Evolutionary conservation across 768 basidiomycete genomes (phyloP).

Genomic region (Lactarius quietus): DNA sequence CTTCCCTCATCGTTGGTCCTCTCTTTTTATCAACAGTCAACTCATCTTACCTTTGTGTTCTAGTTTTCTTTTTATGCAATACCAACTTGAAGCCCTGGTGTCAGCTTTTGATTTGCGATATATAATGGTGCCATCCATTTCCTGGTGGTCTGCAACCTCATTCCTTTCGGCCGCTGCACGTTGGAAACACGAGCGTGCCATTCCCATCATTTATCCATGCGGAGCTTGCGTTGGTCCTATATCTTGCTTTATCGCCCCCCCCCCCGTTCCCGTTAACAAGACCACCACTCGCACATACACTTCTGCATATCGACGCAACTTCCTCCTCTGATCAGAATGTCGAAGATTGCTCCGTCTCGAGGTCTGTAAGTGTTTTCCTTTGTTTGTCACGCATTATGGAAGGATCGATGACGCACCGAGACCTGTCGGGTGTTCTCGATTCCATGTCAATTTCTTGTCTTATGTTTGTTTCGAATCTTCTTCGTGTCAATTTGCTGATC

Average conservation of each 20-base stretch:
- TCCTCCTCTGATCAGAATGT: constrained; percentile 24
- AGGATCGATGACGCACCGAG: constrained; percentile 17
- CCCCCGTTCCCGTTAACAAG: constrained; percentile 5
- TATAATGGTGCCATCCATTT: constrained; percentile 28
- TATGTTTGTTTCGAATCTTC: neutral
- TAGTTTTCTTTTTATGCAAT: constrained; percentile 8
- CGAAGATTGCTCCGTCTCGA: constrained; percentile 17
- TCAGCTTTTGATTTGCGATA: constrained; percentile 7
- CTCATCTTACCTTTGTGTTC: neutral
- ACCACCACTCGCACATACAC: constrained; percentile 2
- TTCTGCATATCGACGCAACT: constrained; percentile 25
- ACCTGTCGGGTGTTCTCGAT: neutral
- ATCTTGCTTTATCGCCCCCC: constrained; percentile 20
- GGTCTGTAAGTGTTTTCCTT: constrained; percentile 11
- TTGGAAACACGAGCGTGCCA: constrained; percentile 28
- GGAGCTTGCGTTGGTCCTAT: constrained; percentile 21
- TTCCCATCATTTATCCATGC: constrained; percentile 18
- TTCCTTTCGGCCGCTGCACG: constrained; percentile 22
- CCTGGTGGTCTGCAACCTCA: constrained; percentile 21
- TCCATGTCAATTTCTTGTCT: neutral
- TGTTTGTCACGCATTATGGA: neutral
- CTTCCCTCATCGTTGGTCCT: neutral
- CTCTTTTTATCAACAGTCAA: constrained; percentile 8
- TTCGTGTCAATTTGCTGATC: constrained; percentile 6
- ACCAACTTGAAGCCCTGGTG: neutral